Evolutionary conservation across 495 filamentous ascomycete genomes (phyloP).

Genomic region (Podospora pseudocomata): DNA sequence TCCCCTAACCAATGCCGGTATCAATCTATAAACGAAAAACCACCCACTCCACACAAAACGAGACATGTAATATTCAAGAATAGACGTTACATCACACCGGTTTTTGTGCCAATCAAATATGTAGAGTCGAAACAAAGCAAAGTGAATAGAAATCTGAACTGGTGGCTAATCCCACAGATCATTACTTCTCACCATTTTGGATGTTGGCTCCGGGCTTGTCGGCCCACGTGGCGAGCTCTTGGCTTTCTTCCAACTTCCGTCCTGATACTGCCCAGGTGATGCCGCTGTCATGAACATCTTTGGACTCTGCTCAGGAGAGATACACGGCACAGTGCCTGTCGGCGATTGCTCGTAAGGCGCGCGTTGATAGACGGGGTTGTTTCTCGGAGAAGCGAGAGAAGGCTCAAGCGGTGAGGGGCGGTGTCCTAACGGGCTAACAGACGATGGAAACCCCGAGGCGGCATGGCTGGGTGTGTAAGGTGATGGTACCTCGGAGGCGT

Average conservation of each 20-base stretch:
- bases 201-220: conserved; percentile 2
- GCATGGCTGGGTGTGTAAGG: background rate
- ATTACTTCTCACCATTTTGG: conserved; percentile 21
- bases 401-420: background rate
- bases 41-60: too few relatives aligned
- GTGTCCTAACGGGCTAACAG: background rate
- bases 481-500: background rate
- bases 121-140: too few relatives aligned
- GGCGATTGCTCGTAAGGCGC: conserved; percentile 14
- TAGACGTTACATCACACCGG: too few relatives aligned
- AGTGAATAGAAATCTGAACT: too few relatives aligned
- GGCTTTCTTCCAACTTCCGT: conserved; percentile 6
- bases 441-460: background rate
- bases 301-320: conserved; percentile 16
- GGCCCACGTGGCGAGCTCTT: background rate
- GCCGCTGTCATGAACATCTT: background rate
- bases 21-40: background rate
- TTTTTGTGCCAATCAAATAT: too few relatives aligned
- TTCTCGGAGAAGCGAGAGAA: conserved; percentile 18
- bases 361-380: conserved; percentile 21
- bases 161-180: conserved; percentile 15
- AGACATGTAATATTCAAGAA: too few relatives aligned
- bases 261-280: conserved; percentile 2
- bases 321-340: conserved; percentile 11
- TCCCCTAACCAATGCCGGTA: background rate